Percentiles rank a stretch among this genome's conserved stretches.
phyloP scores from a whole-genome alignment of 441 rosid species.

The Syzygium syzygioides region DNA sequence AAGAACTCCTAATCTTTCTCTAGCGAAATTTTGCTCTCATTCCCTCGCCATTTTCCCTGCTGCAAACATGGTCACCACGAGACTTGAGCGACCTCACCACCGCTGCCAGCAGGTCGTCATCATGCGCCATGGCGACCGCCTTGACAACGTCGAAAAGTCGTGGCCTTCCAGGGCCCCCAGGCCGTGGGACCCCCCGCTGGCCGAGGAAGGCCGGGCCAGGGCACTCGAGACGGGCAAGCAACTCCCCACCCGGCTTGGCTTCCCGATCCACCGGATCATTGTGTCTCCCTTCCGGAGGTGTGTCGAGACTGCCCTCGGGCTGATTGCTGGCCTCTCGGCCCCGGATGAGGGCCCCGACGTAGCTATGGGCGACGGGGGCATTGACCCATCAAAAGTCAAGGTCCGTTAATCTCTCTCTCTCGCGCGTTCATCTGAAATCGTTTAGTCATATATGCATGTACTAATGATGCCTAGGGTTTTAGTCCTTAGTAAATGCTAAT shows the following conservation, averaged over 20 bases:
- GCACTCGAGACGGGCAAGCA: neutral
- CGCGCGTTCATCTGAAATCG: neutral
- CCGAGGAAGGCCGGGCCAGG: constrained; percentile 2
- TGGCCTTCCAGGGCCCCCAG: constrained; percentile 1
- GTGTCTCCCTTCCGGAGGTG: constrained; percentile 10
- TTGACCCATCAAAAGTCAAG: constrained; percentile 1
- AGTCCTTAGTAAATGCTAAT: neutral
- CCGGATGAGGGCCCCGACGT: neutral
- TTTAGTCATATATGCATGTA: neutral
- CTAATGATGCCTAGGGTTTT: neutral
- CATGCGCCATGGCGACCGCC: constrained; percentile 16
- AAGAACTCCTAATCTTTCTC: neutral
- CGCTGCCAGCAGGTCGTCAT: constrained; percentile 2
- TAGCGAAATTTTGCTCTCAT: neutral
- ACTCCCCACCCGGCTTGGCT: neutral
- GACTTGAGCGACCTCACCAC: neutral
- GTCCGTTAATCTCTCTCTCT: neutral
- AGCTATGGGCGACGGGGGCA: neutral
- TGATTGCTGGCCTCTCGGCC: neutral
- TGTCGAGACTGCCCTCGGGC: constrained; percentile 5
- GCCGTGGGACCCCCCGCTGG: constrained; percentile 17
- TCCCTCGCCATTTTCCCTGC: neutral
- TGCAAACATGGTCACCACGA: neutral
- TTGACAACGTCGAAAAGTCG: constrained; percentile 8
- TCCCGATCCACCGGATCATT: constrained; percentile 14